Percentiles rank a stretch among this genome's conserved stretches.
phyloP scores from a whole-genome alignment of 1,139 yeast species.

The Lodderomyces jiufengensis region DNA sequence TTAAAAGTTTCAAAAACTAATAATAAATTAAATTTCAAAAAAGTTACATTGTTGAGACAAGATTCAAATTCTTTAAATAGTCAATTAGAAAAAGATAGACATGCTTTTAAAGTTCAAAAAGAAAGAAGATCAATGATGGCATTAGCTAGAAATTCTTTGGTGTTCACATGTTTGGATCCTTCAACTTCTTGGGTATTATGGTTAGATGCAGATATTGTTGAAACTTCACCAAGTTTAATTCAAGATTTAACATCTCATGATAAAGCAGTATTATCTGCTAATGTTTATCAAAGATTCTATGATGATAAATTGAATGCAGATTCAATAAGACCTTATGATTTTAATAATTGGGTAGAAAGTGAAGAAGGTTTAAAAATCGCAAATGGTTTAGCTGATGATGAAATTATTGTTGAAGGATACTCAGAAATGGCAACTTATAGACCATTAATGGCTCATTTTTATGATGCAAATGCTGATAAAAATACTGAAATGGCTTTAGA shows the following conservation, averaged over 20 bases:
- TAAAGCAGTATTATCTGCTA: conserved; percentile 85
- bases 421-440: conserved; percentile 90
- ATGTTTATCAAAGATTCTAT: conserved; percentile 79
- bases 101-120: conserved; percentile 72
- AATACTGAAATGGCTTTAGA: conserved; percentile 75
- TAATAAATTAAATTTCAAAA: conserved; percentile 60
- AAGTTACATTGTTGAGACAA: conserved; percentile 84
- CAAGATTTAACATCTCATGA: conserved; percentile 88
- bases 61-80: conserved; percentile 72
- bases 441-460: conserved; percentile 90
- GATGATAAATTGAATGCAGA: conserved; percentile 55
- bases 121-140: conserved; percentile 90
- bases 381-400: conserved; percentile 70
- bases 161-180: conserved; percentile 87
- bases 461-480: conserved; percentile 59
- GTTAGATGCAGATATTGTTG: conserved; percentile 93
- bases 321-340: conserved; percentile 86
- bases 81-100: conserved; percentile 76
- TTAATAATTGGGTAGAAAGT: conserved; percentile 94
- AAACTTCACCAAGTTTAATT: conserved; percentile 74
- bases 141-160: conserved; percentile 83
- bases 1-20: conserved; percentile 59
- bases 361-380: conserved; percentile 82
- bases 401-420: conserved; percentile 90
- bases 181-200: conserved; percentile 92